Conservation (phyloP, 345 rosid genomes). For the Brassica carinata region DNA sequence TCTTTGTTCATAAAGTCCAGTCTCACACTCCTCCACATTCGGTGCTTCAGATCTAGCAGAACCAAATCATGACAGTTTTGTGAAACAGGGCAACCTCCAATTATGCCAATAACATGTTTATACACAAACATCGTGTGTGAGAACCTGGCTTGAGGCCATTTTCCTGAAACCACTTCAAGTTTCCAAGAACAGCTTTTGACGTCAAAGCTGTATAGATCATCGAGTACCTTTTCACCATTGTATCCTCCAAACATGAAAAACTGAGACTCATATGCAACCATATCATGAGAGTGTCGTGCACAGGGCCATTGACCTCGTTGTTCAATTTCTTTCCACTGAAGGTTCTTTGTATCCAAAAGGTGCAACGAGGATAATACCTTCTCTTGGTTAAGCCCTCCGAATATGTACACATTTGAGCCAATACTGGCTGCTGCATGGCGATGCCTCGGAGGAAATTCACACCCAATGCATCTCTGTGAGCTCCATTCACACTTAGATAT, state of each 20-base stretch:
- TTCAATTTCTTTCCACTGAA: constrained; percentile 66
- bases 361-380: constrained; percentile 59
- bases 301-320: constrained; percentile 65
- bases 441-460: constrained; percentile 75
- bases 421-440: constrained; percentile 81
- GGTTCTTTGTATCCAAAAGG: constrained; percentile 51
- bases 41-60: constrained; percentile 59
- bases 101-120: constrained; percentile 63
- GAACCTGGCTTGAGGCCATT: constrained; percentile 78
- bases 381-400: constrained; percentile 72
- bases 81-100: constrained; percentile 91
- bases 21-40: constrained; percentile 63
- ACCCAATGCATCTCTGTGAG: constrained; percentile 54
- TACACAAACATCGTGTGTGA: constrained; percentile 88
- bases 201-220: constrained; percentile 82
- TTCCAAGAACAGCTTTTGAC: constrained; percentile 59
- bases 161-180: constrained; percentile 66
- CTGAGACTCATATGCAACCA: constrained; percentile 68
- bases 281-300: constrained; percentile 86
- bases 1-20: constrained; percentile 65
- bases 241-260: constrained; percentile 81
- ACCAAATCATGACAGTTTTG: constrained; percentile 72
- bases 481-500: constrained; percentile 57
- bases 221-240: constrained; percentile 69
- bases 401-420: constrained; percentile 71